Evolutionary conservation across 768 basidiomycete genomes (phyloP).

Genomic region (Termitomyces sp.): DNA sequence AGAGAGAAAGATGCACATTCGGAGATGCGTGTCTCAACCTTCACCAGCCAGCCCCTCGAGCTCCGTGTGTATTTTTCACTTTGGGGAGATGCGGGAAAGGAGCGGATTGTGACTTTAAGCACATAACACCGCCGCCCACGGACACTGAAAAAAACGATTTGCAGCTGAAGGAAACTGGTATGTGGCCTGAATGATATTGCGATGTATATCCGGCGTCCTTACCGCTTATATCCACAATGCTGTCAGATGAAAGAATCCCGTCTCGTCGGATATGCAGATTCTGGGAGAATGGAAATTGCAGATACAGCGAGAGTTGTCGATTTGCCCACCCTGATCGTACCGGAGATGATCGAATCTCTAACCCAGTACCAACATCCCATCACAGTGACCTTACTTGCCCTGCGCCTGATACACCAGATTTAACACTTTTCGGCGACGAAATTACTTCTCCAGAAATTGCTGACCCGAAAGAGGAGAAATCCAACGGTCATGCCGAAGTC

Average conservation of each 20-base stretch:
- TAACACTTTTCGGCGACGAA: background rate
- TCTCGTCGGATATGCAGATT: slow-evolving; percentile 4
- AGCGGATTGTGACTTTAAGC: slow-evolving; percentile 13
- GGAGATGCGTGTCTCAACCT: slow-evolving; percentile 9
- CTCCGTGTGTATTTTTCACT: slow-evolving; percentile 15
- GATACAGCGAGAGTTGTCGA: slow-evolving; percentile 6
- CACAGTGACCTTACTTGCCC: background rate
- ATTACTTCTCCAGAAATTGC: too few relatives aligned
- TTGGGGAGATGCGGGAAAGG: slow-evolving; percentile 13
- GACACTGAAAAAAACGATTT: background rate
- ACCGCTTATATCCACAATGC: background rate
- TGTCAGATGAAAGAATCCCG: background rate
- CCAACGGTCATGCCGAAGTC: background rate
- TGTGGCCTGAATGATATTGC: background rate
- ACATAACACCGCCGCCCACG: background rate
- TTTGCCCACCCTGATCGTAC: slow-evolving; percentile 5
- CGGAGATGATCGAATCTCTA: background rate
- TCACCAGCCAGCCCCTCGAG: slow-evolving; percentile 3
- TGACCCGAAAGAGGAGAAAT: background rate
- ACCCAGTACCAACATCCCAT: background rate
- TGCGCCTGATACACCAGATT: background rate
- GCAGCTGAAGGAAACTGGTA: background rate
- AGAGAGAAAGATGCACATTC: slow-evolving; percentile 7
- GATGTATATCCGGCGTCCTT: background rate
- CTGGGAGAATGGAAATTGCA: slow-evolving; percentile 9